These are phyloP conservation scores for Elsinoe ampelina DNA, from an alignment of 2,329 filamentous ascomycete genomes.

Conservation along the genomic window DNA sequence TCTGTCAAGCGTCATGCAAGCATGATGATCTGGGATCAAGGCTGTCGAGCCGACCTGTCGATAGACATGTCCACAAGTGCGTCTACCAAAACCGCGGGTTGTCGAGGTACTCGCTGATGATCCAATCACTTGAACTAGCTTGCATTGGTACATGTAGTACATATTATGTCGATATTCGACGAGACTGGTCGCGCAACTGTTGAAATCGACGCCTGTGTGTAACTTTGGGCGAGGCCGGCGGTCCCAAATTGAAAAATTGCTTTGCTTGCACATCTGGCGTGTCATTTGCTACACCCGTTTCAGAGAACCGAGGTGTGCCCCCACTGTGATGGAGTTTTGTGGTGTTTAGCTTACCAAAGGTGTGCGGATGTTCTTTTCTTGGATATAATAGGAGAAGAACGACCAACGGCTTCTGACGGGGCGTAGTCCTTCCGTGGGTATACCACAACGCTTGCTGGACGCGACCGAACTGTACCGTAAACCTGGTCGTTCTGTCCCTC, in stretches of 20 bases:
- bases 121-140: not conserved
- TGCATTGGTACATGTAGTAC: not conserved
- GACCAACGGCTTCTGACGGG: not conserved
- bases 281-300: conserved; percentile 2
- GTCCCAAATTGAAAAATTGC: not conserved
- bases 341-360: not conserved
- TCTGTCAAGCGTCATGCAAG: conserved; percentile 8
- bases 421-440: not conserved
- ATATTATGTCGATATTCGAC: not conserved
- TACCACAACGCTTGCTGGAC: not conserved
- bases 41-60: conserved; percentile 5
- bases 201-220: not conserved
- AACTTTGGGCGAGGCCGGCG: not conserved
- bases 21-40: conserved; percentile 1
- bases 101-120: not conserved
- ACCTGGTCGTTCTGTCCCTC: not conserved
- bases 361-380: not conserved
- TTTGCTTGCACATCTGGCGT: conserved; percentile 1
- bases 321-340: conserved; percentile 6
- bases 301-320: not conserved
- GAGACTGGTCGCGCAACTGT: not conserved
- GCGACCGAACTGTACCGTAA: not conserved
- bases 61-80: conserved; percentile 1
- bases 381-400: not conserved
- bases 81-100: not conserved